Conservation (phyloP, 2,329 filamentous ascomycete species). For the Neofusicoccum parvum region DNA sequence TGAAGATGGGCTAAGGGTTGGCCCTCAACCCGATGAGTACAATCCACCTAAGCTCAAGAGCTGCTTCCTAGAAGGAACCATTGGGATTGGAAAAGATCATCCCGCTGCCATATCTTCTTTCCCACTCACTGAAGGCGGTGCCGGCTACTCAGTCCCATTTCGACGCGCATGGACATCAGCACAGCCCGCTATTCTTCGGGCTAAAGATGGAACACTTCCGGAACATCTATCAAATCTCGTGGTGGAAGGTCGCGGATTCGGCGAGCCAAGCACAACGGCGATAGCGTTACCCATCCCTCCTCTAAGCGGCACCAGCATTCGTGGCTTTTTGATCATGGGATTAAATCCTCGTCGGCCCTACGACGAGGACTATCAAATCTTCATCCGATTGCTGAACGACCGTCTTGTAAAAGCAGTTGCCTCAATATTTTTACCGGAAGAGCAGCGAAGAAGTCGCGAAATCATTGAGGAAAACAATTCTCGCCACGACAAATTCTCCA, state of each 20-base stretch:
- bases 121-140: conserved; percentile 8
- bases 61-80: conserved; percentile 15
- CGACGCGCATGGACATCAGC: conserved; percentile 20
- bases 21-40: background rate
- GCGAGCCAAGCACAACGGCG: background rate
- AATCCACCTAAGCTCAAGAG: background rate
- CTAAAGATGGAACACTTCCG: background rate
- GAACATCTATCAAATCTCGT: background rate
- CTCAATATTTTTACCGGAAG: conserved; percentile 15
- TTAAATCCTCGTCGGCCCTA: conserved; percentile 15
- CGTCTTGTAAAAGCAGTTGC: conserved; percentile 20
- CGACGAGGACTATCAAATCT: conserved; percentile 20
- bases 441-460: conserved; percentile 9
- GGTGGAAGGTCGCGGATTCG: conserved; percentile 3
- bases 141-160: conserved; percentile 6
- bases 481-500: conserved; percentile 1
- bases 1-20: background rate
- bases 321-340: conserved; percentile 16
- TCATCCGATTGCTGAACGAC: conserved; percentile 13
- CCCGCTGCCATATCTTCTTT: conserved; percentile 6
- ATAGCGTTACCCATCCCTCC: conserved; percentile 16
- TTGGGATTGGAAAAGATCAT: conserved; percentile 3
- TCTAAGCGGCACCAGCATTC: conserved; percentile 17
- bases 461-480: conserved; percentile 8
- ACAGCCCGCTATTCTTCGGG: background rate